Evolutionary conservation across 495 filamentous ascomycete genomes (phyloP).

Genomic region (Apodospora peruviana): DNA sequence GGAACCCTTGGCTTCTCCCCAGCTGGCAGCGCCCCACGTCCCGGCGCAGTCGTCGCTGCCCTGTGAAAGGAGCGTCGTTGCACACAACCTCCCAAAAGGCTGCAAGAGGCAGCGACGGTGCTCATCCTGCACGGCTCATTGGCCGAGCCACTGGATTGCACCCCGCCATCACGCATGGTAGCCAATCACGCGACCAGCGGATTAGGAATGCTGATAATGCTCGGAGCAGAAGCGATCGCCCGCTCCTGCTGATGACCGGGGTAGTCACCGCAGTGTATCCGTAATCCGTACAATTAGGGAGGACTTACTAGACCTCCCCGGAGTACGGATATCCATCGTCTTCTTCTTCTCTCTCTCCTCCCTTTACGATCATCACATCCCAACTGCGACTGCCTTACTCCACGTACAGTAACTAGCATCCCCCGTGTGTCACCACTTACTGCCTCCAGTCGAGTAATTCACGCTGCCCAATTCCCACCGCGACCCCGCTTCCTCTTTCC

Average conservation of each 20-base stretch:
- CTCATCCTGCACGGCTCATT: conserved; percentile 15
- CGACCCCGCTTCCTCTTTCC: background rate
- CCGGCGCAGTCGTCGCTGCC: background rate
- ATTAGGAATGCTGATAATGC: conserved; percentile 10
- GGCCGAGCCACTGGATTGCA: background rate
- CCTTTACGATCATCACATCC: no score
- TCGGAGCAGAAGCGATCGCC: conserved; percentile 10
- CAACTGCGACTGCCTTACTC: no score
- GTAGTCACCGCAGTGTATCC: background rate
- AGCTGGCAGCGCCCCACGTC: background rate
- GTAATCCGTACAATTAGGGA: no score
- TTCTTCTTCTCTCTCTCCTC: no score
- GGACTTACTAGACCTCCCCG: no score
- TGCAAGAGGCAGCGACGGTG: background rate
- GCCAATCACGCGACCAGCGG: conserved; percentile 12
- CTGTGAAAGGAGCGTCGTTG: no score
- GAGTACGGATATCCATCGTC: no score
- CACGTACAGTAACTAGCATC: background rate
- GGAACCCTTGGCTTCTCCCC: background rate
- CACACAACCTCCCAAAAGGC: no score
- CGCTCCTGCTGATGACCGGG: background rate
- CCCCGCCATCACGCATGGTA: conserved; percentile 7
- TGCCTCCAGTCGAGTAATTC: background rate
- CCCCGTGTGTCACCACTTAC: background rate
- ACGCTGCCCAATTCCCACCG: background rate